Evolutionary conservation across 31 red algal species (phyloP).

Genomic region (Endocladia muricata): DNA sequence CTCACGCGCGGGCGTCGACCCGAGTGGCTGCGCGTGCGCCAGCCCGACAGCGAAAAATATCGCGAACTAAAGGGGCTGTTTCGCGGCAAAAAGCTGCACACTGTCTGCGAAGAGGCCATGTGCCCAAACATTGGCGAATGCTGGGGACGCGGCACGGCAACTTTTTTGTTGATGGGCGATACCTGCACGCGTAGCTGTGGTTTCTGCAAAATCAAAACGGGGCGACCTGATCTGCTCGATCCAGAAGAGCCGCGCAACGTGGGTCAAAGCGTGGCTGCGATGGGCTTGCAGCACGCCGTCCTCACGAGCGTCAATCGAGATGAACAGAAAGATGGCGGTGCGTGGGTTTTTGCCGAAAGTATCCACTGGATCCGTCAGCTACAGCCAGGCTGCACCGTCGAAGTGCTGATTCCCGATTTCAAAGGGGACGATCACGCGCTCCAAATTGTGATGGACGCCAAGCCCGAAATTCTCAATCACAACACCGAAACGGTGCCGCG

Average conservation of each 20-base stretch:
- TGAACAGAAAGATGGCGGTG: neutral
- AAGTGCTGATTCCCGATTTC: neutral
- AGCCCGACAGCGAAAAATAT: neutral
- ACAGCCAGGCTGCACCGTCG: neutral
- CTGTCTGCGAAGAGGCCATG: slow-evolving; percentile 96
- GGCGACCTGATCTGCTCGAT: too few species aligned
- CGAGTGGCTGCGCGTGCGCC: neutral
- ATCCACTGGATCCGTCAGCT: neutral
- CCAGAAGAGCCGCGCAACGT: neutral
- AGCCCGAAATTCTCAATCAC: neutral
- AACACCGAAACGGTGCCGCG: neutral
- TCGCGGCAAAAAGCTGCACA: slow-evolving; percentile 44
- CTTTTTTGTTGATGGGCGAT: slow-evolving; percentile 93
- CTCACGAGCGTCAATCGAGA: neutral
- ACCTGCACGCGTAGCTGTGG: slow-evolving; percentile 94
- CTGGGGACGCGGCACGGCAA: slow-evolving; percentile 93
- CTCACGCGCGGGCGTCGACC: too few species aligned
- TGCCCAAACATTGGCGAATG: slow-evolving; percentile 99
- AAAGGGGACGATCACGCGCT: neutral
- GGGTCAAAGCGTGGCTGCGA: neutral
- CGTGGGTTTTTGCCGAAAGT: neutral
- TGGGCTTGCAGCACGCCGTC: neutral
- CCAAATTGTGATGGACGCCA: neutral
- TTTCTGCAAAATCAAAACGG: slow-evolving; percentile 94
- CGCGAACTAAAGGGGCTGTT: neutral